A percentile compares a stretch with the other conserved stretches of the same genome.
phyloP scores from a whole-genome alignment of 805 yeast species.

The Candida ulmi region DNA sequence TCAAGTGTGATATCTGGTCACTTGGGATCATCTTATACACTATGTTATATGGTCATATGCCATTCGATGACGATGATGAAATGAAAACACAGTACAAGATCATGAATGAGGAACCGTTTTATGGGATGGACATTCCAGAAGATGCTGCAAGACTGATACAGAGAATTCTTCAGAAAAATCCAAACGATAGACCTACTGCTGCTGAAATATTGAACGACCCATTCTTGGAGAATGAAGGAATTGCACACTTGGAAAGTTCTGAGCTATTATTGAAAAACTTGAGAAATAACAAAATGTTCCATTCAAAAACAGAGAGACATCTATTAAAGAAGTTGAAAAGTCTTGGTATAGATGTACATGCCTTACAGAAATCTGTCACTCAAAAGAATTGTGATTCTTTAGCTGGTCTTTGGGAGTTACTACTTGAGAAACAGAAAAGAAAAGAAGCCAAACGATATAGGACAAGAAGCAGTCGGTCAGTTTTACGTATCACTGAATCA shows the following conservation, averaged over 20 bases:
- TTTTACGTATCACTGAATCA: slow-evolving; percentile 23
- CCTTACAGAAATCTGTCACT: slow-evolving; percentile 50
- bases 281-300: slow-evolving; percentile 39
- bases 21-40: slow-evolving; percentile 86
- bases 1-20: slow-evolving; percentile 86
- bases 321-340: slow-evolving; percentile 54
- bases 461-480: slow-evolving; percentile 30
- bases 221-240: slow-evolving; percentile 42
- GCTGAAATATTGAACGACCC: slow-evolving; percentile 47
- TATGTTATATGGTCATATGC: slow-evolving; percentile 79
- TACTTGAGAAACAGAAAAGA: slow-evolving; percentile 42
- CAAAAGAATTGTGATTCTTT: slow-evolving; percentile 62
- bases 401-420: slow-evolving; percentile 69
- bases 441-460: slow-evolving; percentile 26
- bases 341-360: slow-evolving; percentile 58
- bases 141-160: slow-evolving; percentile 48
- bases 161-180: slow-evolving; percentile 58
- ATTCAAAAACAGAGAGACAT: slow-evolving; percentile 55
- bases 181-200: slow-evolving; percentile 54
- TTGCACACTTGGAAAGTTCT: slow-evolving; percentile 33
- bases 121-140: slow-evolving; percentile 38
- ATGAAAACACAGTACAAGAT: slow-evolving; percentile 54
- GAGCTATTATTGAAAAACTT: slow-evolving; percentile 30
- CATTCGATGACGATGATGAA: slow-evolving; percentile 82
- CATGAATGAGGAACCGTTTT: slow-evolving; percentile 59